Evolutionary conservation across 2,329 filamentous ascomycete genomes (phyloP).

Genomic region (Parastagonospora avenae): DNA sequence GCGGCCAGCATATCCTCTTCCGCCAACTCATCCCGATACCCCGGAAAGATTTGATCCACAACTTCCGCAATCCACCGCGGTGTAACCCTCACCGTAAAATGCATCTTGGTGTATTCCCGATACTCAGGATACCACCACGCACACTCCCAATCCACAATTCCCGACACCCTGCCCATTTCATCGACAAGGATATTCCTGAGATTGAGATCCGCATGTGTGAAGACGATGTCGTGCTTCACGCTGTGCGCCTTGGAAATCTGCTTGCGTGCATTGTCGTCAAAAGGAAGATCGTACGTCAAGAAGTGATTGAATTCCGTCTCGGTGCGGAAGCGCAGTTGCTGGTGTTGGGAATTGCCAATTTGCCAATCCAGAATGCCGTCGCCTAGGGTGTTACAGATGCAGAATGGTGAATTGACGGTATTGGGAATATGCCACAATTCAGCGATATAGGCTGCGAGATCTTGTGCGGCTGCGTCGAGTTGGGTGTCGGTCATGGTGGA

Average conservation of each 20-base stretch:
- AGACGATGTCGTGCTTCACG: constrained; percentile 22
- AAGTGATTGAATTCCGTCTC: constrained; percentile 15
- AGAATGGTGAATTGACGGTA: constrained; percentile 9
- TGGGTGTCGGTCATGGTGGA: constrained; percentile 19
- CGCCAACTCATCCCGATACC: constrained; percentile 18
- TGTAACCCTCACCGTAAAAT: constrained; percentile 15
- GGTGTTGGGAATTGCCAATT: constrained; percentile 16
- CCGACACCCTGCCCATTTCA: constrained; percentile 17
- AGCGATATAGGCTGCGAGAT: constrained; percentile 15
- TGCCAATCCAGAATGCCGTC: constrained; percentile 22
- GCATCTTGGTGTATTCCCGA: constrained; percentile 26
- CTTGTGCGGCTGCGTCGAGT: constrained; percentile 8
- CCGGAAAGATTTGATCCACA: constrained; percentile 21
- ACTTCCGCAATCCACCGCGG: constrained; percentile 23
- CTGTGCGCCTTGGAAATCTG: constrained; percentile 13
- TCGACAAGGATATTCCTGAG: constrained; percentile 26
- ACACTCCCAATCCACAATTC: constrained; percentile 31
- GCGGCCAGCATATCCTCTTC: constrained; percentile 19
- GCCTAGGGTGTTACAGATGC: constrained; percentile 21
- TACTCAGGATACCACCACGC: constrained; percentile 32
- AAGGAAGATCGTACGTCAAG: constrained; percentile 13
- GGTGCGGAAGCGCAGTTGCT: constrained; percentile 13
- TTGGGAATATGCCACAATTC: constrained; percentile 21
- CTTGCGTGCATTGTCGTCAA: constrained; percentile 12
- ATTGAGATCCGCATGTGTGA: constrained; percentile 28